Conservation (phyloP, 805 yeast genomes). For the Komagataella ulmi region DNA sequence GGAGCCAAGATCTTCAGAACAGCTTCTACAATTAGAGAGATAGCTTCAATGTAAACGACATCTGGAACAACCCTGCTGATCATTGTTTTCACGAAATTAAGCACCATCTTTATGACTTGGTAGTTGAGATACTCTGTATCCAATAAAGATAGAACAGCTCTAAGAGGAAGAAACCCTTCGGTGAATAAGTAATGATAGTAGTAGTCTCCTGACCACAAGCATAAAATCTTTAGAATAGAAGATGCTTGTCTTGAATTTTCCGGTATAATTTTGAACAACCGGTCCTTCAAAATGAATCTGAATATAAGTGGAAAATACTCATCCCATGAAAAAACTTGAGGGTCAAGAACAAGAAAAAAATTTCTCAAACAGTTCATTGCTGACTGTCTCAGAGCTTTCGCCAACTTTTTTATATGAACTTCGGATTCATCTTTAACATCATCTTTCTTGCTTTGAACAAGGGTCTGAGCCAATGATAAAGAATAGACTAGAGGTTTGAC, state of each 20-base stretch:
- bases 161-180: slow-evolving; percentile 41
- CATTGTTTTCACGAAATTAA: slow-evolving; percentile 39
- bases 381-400: slow-evolving; percentile 47
- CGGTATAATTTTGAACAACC: slow-evolving; percentile 51
- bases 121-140: slow-evolving; percentile 49
- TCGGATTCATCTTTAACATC: slow-evolving; percentile 12
- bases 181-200: slow-evolving; percentile 37
- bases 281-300: slow-evolving; percentile 41
- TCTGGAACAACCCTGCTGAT: slow-evolving; percentile 26
- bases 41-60: slow-evolving; percentile 29
- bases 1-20: slow-evolving; percentile 38
- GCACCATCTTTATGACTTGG: slow-evolving; percentile 39
- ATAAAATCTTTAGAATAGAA: slow-evolving; percentile 52
- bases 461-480: slow-evolving; percentile 37
- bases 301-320: slow-evolving; percentile 37
- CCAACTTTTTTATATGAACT: slow-evolving; percentile 20
- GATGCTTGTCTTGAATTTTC: slow-evolving; percentile 83
- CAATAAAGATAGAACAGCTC: slow-evolving; percentile 42
- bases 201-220: slow-evolving; percentile 37
- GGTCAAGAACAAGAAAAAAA: slow-evolving; percentile 39
- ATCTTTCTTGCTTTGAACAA: slow-evolving; percentile 15
- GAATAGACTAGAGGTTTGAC: slow-evolving; percentile 46
- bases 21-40: slow-evolving; percentile 45
- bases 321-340: slow-evolving; percentile 38
- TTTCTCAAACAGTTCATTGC: slow-evolving; percentile 54